Evolutionary conservation across 2,329 filamentous ascomycete genomes (phyloP).

Genomic region (Claviceps pazoutovae): DNA sequence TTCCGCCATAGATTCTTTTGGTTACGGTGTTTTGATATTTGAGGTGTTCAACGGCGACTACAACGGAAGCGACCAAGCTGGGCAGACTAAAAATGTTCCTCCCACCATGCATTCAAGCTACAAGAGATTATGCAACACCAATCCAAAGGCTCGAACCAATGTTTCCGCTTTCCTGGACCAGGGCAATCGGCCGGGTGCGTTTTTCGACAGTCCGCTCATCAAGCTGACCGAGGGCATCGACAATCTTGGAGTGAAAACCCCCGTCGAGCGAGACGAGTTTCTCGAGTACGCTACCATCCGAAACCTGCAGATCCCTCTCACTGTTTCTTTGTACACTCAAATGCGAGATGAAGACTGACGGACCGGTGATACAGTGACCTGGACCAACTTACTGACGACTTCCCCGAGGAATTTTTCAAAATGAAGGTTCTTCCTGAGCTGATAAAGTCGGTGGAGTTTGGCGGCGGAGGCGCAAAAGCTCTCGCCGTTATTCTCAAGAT

Average conservation of each 20-base stretch:
- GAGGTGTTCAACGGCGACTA: conserved; percentile 89
- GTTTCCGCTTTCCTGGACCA: conserved; percentile 81
- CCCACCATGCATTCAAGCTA: conserved; percentile 83
- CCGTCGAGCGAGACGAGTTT: conserved; percentile 72
- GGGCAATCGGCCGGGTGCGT: conserved; percentile 65
- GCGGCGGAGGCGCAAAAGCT: conserved; percentile 85
- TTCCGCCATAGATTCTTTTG: conserved; percentile 74
- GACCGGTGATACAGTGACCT: conserved; percentile 43
- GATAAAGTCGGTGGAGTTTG: conserved; percentile 98
- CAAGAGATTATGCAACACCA: conserved; percentile 74
- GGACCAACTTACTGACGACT: conserved; percentile 78
- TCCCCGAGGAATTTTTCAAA: conserved; percentile 95
- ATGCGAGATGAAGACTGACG: conserved; percentile 12
- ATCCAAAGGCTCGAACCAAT: conserved; percentile 77
- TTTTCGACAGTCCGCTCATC: conserved; percentile 88
- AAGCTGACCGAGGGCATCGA: conserved; percentile 88
- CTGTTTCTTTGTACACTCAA: conserved; percentile 9
- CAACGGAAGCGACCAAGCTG: conserved; percentile 60
- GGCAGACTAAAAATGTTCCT: conserved; percentile 75
- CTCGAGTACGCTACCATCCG: conserved; percentile 38
- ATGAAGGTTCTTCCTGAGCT: conserved; percentile 91
- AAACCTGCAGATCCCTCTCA: conserved; percentile 11
- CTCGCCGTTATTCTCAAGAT: conserved; percentile 85
- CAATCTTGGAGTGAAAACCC: conserved; percentile 75
- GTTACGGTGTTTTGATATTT: conserved; percentile 69